Conservation (phyloP, 768 basidiomycete genomes). For the Leucocoprinus leucothites region DNA sequence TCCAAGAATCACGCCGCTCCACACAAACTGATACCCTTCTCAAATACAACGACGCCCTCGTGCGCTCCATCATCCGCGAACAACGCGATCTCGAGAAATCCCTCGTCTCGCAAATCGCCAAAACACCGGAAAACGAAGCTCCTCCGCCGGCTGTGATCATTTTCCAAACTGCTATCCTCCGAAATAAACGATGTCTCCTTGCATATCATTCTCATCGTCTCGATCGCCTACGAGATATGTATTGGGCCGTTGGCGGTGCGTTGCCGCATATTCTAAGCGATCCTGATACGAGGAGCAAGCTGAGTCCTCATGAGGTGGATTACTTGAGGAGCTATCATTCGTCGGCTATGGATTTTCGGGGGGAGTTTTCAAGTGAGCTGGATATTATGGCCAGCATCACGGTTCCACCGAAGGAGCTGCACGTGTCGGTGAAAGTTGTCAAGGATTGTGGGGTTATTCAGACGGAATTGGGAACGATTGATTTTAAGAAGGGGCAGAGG, state of each 20-base stretch:
- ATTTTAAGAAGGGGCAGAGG: conserved; percentile 86
- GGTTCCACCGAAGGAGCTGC: conserved; percentile 84
- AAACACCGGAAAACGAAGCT: conserved; percentile 19
- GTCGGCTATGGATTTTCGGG: conserved; percentile 79
- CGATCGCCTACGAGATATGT: conserved; percentile 80
- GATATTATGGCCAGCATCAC: conserved; percentile 85
- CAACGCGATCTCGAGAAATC: conserved; percentile 82
- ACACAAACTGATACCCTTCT: conserved; percentile 78
- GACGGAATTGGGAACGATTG: conserved; percentile 87
- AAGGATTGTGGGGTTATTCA: conserved; percentile 90
- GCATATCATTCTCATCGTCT: conserved; percentile 90
- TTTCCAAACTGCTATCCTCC: conserved; percentile 83
- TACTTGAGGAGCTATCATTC: conserved; percentile 80
- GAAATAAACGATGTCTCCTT: conserved; percentile 95
- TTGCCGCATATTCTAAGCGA: conserved; percentile 77
- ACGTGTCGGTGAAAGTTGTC: conserved; percentile 83
- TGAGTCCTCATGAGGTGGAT: conserved; percentile 50
- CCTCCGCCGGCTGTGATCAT: conserved; percentile 70
- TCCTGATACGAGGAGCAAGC: conserved; percentile 63
- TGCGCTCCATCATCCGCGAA: conserved; percentile 84
- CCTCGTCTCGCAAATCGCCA: conserved; percentile 34
- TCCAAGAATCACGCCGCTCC: conserved; percentile 84
- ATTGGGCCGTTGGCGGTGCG: conserved; percentile 87
- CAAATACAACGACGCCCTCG: conserved; percentile 89
- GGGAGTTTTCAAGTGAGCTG: conserved; percentile 80